A percentile compares a stretch with the other conserved stretches of the same genome.
These are phyloP conservation scores for Diddensiella caesifluorescens DNA, from an alignment of 805 yeast genomes.

Conservation along the genomic window DNA sequence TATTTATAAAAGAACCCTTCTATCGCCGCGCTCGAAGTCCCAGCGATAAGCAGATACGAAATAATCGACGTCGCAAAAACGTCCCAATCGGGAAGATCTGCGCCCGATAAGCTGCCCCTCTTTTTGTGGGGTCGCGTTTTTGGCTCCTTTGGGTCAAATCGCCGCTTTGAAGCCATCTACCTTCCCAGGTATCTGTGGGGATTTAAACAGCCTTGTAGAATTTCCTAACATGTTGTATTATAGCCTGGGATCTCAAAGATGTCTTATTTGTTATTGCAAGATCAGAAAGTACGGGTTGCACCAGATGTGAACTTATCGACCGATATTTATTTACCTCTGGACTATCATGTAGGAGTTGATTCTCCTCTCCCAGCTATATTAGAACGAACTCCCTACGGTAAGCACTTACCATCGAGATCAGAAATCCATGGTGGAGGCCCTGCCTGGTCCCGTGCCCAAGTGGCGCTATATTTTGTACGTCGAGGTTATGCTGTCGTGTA, in stretches of 20 bases:
- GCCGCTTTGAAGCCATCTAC: too few relatives aligned
- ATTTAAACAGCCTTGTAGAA: too few relatives aligned
- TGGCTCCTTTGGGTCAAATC: too few relatives aligned
- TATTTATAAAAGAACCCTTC: too few relatives aligned
- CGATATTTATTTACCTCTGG: conserved; percentile 7
- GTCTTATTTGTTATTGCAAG: not conserved
- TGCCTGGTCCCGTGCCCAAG: conserved; percentile 3
- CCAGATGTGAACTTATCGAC: conserved; percentile 4
- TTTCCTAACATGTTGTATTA: too few relatives aligned
- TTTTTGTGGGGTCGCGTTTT: too few relatives aligned
- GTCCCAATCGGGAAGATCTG: too few relatives aligned
- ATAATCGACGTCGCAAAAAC: too few relatives aligned
- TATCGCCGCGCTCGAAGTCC: too few relatives aligned
- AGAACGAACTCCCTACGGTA: conserved; percentile 10
- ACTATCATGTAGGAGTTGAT: not conserved
- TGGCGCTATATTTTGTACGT: conserved; percentile 3
- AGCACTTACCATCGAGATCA: conserved; percentile 3
- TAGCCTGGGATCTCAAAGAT: not conserved
- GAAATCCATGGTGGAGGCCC: conserved; percentile 5
- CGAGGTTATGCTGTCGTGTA: conserved; percentile 8
- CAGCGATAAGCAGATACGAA: too few relatives aligned
- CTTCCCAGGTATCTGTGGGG: too few relatives aligned
- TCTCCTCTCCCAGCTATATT: conserved; percentile 4
- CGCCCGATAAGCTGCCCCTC: too few relatives aligned
- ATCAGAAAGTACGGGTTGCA: conserved; percentile 2